Percentiles rank a stretch among this genome's conserved stretches.
phyloP scores from a whole-genome alignment of 345 rosid genomes.

The Psidium friedrichsthalianum region DNA sequence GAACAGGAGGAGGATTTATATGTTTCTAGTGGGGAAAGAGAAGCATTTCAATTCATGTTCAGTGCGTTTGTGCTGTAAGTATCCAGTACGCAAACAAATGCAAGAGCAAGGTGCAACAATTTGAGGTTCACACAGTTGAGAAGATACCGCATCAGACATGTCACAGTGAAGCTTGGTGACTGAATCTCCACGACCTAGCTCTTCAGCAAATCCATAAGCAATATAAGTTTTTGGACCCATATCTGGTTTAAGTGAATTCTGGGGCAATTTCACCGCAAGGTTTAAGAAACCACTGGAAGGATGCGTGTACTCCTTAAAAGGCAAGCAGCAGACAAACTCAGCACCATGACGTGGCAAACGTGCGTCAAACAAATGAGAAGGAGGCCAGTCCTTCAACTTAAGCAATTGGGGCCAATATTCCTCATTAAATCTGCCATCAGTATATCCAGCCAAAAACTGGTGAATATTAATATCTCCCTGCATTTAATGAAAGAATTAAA shows the following conservation, averaged over 20 bases:
- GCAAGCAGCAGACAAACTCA: conserved; percentile 57
- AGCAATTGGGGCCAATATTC: conserved; percentile 47
- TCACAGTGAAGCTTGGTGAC: conserved; percentile 86
- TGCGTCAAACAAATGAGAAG: conserved; percentile 40
- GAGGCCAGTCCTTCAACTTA: conserved; percentile 88
- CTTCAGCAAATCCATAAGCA: conserved; percentile 60
- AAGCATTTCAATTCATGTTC: neutral
- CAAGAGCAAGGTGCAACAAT: neutral
- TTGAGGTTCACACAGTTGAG: neutral
- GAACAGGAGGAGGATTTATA: neutral
- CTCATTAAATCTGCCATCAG: conserved; percentile 14
- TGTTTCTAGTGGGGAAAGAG: neutral
- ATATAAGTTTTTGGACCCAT: conserved; percentile 81
- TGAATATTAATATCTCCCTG: conserved; percentile 41
- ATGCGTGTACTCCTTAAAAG: conserved; percentile 71
- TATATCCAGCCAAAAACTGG: conserved; percentile 49
- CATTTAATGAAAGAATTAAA: conserved; percentile 1
- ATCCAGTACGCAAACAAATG: neutral
- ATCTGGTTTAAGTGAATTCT: conserved; percentile 48
- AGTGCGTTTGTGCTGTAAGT: neutral
- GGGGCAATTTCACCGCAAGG: conserved; percentile 49
- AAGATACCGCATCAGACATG: conserved; percentile 80
- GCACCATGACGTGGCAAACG: conserved; percentile 58
- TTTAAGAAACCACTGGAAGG: conserved; percentile 47
- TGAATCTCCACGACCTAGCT: conserved; percentile 80